Percentiles rank a stretch among this genome's conserved stretches.
phyloP scores from a whole-genome alignment of 2,329 filamentous ascomycete species.

The Botrytis aclada region DNA sequence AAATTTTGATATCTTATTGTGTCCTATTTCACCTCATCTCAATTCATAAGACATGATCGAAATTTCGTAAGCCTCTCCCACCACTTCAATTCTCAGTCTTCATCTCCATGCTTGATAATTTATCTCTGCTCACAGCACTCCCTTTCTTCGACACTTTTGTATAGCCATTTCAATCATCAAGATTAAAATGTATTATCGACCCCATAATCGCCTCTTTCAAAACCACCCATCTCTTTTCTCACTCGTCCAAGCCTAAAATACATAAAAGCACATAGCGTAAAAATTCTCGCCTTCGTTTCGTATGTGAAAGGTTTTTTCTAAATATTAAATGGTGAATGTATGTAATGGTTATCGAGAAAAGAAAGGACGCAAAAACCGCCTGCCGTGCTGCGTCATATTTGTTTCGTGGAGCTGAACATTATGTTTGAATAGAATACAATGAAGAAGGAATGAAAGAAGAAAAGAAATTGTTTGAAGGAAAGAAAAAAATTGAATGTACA shows the following conservation, averaged over 20 bases:
- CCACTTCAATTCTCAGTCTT: neutral
- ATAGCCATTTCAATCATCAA: neutral
- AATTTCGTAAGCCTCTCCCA: neutral
- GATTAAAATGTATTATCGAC: neutral
- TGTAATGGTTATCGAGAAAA: neutral
- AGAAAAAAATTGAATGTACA: neutral
- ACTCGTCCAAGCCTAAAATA: neutral
- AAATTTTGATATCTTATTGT: neutral
- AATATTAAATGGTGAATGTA: slow-evolving; percentile 8
- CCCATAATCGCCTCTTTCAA: neutral
- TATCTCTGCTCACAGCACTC: neutral
- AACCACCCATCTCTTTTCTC: neutral
- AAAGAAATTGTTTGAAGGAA: neutral
- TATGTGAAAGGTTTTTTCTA: neutral
- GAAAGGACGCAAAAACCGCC: neutral
- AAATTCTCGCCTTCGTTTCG: neutral
- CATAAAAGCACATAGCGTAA: slow-evolving; percentile 6
- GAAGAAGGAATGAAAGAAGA: neutral
- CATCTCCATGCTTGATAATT: neutral
- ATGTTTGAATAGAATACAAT: neutral
- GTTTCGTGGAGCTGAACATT: slow-evolving; percentile 2
- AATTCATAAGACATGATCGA: neutral
- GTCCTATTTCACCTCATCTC: neutral
- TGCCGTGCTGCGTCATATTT: neutral
- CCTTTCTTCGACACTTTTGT: neutral